Evolutionary conservation across 2,329 filamentous ascomycete species (phyloP).

Genomic region (Niveomyces coronatus): DNA sequence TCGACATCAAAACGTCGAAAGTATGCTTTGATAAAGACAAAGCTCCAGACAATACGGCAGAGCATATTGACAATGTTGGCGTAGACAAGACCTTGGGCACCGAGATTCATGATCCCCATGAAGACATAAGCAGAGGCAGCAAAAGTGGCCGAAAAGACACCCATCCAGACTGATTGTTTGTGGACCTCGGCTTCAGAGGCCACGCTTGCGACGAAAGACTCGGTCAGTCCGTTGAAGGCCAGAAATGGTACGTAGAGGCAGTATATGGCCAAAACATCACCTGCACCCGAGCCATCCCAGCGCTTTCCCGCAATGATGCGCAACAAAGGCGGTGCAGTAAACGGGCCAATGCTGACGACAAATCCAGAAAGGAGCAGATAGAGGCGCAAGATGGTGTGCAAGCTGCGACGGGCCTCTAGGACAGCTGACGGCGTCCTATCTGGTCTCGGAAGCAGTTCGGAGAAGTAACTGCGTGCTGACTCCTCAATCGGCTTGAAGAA

Average conservation of each 20-base stretch:
- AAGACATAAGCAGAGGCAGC: slow-evolving; percentile 64
- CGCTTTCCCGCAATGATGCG: slow-evolving; percentile 63
- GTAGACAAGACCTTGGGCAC: slow-evolving; percentile 70
- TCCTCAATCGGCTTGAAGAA: slow-evolving; percentile 95
- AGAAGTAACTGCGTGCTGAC: slow-evolving; percentile 81
- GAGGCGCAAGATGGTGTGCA: slow-evolving; percentile 55
- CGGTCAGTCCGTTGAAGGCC: slow-evolving; percentile 81
- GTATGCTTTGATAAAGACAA: slow-evolving; percentile 57
- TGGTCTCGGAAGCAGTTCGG: slow-evolving; percentile 53
- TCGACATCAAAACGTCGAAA: slow-evolving; percentile 37
- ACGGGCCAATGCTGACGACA: slow-evolving; percentile 61
- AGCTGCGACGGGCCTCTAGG: slow-evolving; percentile 36
- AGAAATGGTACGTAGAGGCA: slow-evolving; percentile 90
- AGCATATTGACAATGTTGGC: slow-evolving; percentile 89
- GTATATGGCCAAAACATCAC: slow-evolving; percentile 65
- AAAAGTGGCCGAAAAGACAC: slow-evolving; percentile 67
- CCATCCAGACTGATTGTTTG: slow-evolving; percentile 75
- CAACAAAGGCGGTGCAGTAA: slow-evolving; percentile 63
- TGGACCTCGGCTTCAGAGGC: slow-evolving; percentile 67
- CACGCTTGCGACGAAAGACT: slow-evolving; percentile 86
- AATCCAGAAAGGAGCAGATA: slow-evolving; percentile 67
- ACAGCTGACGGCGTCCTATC: slow-evolving; percentile 19
- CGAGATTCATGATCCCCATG: slow-evolving; percentile 56
- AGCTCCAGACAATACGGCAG: slow-evolving; percentile 74
- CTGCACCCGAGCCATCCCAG: slow-evolving; percentile 68